These are phyloP conservation scores for Mycosphaerella arachidis DNA, from an alignment of 2,329 filamentous ascomycete species.

Conservation along the genomic window DNA sequence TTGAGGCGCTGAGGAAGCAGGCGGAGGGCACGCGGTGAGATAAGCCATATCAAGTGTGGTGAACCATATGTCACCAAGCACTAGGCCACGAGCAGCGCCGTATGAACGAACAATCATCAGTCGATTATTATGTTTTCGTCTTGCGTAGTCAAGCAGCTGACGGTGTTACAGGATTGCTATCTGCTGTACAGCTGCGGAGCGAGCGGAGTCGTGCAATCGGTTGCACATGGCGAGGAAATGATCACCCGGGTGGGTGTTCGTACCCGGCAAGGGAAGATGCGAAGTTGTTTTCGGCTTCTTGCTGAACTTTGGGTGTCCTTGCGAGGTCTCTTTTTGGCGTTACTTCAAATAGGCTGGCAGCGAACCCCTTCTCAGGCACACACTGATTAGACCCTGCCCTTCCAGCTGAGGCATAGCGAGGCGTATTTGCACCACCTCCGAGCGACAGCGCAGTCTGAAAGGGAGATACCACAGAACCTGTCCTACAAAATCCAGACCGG, in stretches of 20 bases:
- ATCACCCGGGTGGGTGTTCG: background rate
- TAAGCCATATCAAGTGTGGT: too few species aligned
- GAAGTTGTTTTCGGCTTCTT: too few species aligned
- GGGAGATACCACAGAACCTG: too few species aligned
- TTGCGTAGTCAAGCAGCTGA: background rate
- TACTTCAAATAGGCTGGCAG: too few species aligned
- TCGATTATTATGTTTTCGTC: background rate
- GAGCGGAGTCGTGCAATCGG: background rate
- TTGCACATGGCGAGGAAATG: background rate
- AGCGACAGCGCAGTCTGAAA: too few species aligned
- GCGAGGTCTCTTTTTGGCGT: too few species aligned
- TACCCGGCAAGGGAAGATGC: background rate
- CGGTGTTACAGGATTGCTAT: background rate
- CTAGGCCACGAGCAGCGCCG: background rate
- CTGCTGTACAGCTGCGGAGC: background rate
- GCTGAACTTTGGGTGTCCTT: too few species aligned
- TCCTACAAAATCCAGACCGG: too few species aligned
- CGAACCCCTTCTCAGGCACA: too few species aligned
- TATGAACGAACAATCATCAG: background rate
- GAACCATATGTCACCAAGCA: background rate
- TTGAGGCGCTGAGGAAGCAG: slow-evolving; percentile 26
- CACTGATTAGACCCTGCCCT: too few species aligned
- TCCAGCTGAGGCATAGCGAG: too few species aligned
- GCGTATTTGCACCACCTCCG: too few species aligned
- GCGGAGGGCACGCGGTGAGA: slow-evolving; percentile 2